Base-by-base conservation (phyloP, 495 filamentous ascomycete species). In the Talaromyces adpressus region DNA sequence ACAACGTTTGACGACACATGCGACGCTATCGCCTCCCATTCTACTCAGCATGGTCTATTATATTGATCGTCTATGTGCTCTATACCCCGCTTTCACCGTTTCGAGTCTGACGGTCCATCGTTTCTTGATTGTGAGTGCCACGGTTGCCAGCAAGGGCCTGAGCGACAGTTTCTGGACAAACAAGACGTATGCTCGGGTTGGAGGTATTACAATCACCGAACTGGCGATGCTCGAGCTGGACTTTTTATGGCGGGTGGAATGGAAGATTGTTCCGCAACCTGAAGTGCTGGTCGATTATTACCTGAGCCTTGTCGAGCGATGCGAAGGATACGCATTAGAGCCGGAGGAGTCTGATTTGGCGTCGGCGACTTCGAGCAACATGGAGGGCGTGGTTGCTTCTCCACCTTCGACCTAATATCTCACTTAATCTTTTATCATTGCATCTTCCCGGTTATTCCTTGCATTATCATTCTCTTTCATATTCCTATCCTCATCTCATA, bases 21-120 rank as follows among this genome's bases (percentile, higher is more conserved):
- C 94, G 29, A 96, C 93, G 1, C 83, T 98, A 1, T 90, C 90
- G 6, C 93, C 94, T 6, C 93, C 94, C 6, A 90, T 98, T 61
- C 84, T 98, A n/a, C 83, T 98, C n/a, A 92, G 91, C 65, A 98
- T 98, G 93, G 94, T 98, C 60, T 98, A 93, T 71, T 98, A 98
- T 71, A 97, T 98, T 64, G 95, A 98, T 73, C 87, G 90, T n/a
- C 81, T 98, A 18, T 98, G 93, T 74, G 86, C 90, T 4, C 76
- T 94, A 29, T 98, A 96, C 70, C 88, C 92, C 6, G 89, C 91
- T 18, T 98, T 98, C 75, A 96, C 91, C 39, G 93, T 98, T 57
- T 94, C 88, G 67, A 94, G 89, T 41, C 82, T 98, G 16, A 98
- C 94, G 0, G 93, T 98, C 20, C 94, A 98, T 77, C 92, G 94